A percentile compares a stretch with the other conserved stretches of the same genome.
phyloP scores from a whole-genome alignment of 1,284 basidiomycete species.

The Puccinia triticina region DNA sequence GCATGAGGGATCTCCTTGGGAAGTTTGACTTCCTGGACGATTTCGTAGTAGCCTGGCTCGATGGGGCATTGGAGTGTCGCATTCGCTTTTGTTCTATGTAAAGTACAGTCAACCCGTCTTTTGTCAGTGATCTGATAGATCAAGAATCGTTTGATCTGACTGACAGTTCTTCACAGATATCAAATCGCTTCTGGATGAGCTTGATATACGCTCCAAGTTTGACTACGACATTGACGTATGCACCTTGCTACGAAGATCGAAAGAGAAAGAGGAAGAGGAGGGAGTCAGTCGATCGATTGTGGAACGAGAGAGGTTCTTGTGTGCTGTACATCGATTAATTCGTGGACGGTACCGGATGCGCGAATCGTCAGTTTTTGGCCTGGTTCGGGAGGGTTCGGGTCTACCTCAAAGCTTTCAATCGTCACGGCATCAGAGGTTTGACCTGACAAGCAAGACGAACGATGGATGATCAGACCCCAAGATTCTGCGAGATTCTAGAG shows the following conservation, averaged over 20 bases:
- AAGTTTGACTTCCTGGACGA: constrained; percentile 77
- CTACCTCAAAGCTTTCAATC: constrained; percentile 34
- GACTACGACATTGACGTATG: constrained; percentile 80
- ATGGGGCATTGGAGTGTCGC: constrained; percentile 78
- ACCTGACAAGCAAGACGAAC: constrained; percentile 1
- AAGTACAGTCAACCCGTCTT: neutral
- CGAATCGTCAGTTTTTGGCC: constrained; percentile 80
- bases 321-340: constrained; percentile 69
- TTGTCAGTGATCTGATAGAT: neutral
- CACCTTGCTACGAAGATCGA: constrained; percentile 71
- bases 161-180: constrained; percentile 89
- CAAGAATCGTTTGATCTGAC: constrained; percentile 59
- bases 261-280: neutral
- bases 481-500: neutral
- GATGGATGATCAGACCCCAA: neutral
- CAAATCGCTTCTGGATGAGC: constrained; percentile 76
- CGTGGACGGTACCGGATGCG: constrained; percentile 68
- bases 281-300: neutral
- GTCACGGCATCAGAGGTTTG: constrained; percentile 27
- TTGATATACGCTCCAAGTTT: constrained; percentile 81
- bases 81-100: constrained; percentile 66
- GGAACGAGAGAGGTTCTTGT: neutral
- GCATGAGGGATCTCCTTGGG: constrained; percentile 82
- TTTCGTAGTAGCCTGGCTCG: constrained; percentile 69
- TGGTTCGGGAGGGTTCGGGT: constrained; percentile 73